A percentile compares a stretch with the other conserved stretches of the same genome.
phyloP scores from a whole-genome alignment of 1,284 basidiomycete genomes.

The Cutaneotrichosporon sp. region DNA sequence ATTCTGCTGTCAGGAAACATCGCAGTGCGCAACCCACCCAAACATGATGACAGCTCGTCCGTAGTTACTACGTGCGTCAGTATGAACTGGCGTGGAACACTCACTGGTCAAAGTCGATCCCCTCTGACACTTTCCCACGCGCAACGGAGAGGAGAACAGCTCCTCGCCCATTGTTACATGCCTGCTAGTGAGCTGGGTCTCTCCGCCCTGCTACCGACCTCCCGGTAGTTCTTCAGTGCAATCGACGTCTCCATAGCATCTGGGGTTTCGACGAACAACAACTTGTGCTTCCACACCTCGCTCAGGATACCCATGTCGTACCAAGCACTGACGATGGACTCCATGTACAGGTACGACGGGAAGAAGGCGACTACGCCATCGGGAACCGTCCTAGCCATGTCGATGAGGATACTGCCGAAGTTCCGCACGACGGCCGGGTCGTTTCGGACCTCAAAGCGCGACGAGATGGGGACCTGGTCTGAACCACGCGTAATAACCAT shows the following conservation, averaged over 20 bases:
- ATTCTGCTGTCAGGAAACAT: slow-evolving; percentile 56
- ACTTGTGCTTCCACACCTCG: slow-evolving; percentile 99
- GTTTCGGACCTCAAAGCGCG: slow-evolving; percentile 98
- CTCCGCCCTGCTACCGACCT: slow-evolving; percentile 58
- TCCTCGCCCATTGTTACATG: slow-evolving; percentile 97
- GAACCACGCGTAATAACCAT: slow-evolving; percentile 96
- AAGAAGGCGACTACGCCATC: slow-evolving; percentile 99
- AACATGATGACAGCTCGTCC: slow-evolving; percentile 99
- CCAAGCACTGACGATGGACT: slow-evolving; percentile 99
- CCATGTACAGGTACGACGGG: slow-evolving; percentile 99
- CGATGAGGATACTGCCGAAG: slow-evolving; percentile 95
- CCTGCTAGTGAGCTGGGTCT: slow-evolving; percentile 56
- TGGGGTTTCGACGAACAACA: slow-evolving; percentile 99
- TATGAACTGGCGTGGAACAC: background rate
- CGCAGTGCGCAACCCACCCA: slow-evolving; percentile 58
- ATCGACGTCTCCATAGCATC: slow-evolving; percentile 99
- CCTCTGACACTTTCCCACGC: slow-evolving; percentile 98
- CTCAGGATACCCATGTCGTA: slow-evolving; percentile 99
- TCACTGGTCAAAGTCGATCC: slow-evolving; percentile 96
- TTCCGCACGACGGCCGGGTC: slow-evolving; percentile 98
- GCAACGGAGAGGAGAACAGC: slow-evolving; percentile 96
- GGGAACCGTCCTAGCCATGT: slow-evolving; percentile 95
- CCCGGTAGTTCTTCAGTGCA: slow-evolving; percentile 92
- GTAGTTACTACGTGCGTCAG: slow-evolving; percentile 61
- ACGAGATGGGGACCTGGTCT: slow-evolving; percentile 97